Base-by-base conservation (phyloP, 768 basidiomycete genomes). In the Pseudohyphozyma bogoriensis region DNA sequence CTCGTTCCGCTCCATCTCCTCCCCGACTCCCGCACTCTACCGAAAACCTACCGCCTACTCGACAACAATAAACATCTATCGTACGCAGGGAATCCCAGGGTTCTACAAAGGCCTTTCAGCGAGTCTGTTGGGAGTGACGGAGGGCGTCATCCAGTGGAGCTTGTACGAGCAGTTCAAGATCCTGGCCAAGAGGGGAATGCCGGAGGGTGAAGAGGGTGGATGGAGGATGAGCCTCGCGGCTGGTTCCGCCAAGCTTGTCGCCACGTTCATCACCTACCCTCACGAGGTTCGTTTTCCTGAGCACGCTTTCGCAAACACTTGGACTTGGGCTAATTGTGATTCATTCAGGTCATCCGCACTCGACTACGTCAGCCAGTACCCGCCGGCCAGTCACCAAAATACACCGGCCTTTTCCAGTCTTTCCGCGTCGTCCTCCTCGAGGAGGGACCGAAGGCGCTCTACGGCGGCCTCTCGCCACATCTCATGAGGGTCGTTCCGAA, bases 401-500 rank as follows among this genome's bases (percentile, higher is more conserved):
- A 99, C 75, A 84, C 82, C 0, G 89, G 89, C 26, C 80, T 99
- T 26, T 59, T 78, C 58, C 93, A 95, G 71, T 93, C 92, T 0
- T 75, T 97, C 37, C 81, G 80, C 26, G 80, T 91, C 8, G 83
- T 99, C 60, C 79, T 93, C 42, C 82, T 81, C 5, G 95, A 99
- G 72, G 95, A 99, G 72, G 95, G 91, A 29, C 82, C 82, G 2
- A 79, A 83, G 44, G 83, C 86, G 6, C 72, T 97, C 24, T 97
- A 99, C 69, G 86, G 89, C 36, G 95, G 95, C 13, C 80, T 99
- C 57, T 86, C 85, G 56, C 91, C 95, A 0, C 95, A 97, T 73
- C 79, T 99, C 59, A 85, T 99, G 82, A 85, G 95, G 52, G 91
- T 96, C 59, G 88, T 99, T 5, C 93, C 93, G 10, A 99, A 99